phyloP scores from a whole-genome alignment of 2,329 filamentous ascomycete genomes.

The Ramichloridium luteum region DNA sequence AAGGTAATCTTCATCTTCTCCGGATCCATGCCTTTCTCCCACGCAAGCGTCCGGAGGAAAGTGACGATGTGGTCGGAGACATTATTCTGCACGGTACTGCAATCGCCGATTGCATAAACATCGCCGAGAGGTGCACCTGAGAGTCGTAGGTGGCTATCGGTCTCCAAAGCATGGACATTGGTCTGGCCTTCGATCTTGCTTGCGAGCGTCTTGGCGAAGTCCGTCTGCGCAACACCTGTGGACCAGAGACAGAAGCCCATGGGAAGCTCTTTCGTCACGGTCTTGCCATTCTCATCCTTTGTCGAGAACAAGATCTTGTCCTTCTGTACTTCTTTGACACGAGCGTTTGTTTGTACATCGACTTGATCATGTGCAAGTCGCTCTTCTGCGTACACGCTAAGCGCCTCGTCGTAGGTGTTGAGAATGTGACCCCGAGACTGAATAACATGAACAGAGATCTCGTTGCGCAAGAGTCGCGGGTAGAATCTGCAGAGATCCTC shows the following conservation, averaged over 20 bases:
- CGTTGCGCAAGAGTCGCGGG: conserved; percentile 81
- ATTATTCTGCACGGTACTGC: conserved; percentile 94
- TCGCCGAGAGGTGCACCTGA: conserved; percentile 83
- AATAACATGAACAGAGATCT: conserved; percentile 95
- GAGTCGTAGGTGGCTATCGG: conserved; percentile 81
- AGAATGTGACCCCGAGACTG: conserved; percentile 90
- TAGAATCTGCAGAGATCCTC: conserved; percentile 79
- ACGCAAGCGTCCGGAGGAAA: conserved; percentile 80
- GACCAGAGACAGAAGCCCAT: conserved; percentile 98
- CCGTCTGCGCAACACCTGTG: conserved; percentile 78
- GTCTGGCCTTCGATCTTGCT: conserved; percentile 67
- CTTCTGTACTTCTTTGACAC: conserved; percentile 74
- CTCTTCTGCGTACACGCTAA: conserved; percentile 84
- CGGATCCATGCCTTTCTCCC: conserved; percentile 82
- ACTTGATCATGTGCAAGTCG: conserved; percentile 85
- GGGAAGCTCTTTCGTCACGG: conserved; percentile 82
- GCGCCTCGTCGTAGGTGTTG: conserved; percentile 93
- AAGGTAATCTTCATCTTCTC: conserved; percentile 80
- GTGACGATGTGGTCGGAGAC: conserved; percentile 79
- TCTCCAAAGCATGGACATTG: conserved; percentile 86
- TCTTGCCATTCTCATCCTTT: conserved; percentile 57
- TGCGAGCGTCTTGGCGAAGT: conserved; percentile 65
- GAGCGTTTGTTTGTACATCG: conserved; percentile 80
- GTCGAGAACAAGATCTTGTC: conserved; percentile 88
- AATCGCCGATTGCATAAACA: conserved; percentile 94